These are phyloP conservation scores for Bigelowiella natans DNA, from an alignment of 78 protist genomes.

Conservation along the genomic window DNA sequence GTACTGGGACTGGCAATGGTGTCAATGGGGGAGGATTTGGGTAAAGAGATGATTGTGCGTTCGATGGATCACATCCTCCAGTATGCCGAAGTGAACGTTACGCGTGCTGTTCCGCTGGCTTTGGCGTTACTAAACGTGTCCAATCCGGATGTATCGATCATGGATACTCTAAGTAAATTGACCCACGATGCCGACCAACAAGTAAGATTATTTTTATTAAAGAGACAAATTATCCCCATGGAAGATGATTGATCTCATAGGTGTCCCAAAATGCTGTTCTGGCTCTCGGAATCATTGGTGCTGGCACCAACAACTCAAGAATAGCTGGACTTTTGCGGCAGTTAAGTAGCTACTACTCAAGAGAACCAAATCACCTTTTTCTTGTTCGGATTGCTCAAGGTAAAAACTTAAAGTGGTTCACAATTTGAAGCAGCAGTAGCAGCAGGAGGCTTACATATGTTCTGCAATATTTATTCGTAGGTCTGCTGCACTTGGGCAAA, in stretches of 20 bases:
- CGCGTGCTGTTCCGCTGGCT: conserved; percentile 84
- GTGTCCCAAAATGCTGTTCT: conserved; percentile 60
- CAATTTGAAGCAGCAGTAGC: neutral
- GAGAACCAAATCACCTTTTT: conserved; percentile 25
- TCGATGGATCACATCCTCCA: conserved; percentile 73
- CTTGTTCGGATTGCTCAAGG: conserved; percentile 29
- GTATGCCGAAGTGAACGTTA: neutral
- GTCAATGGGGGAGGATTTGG: conserved; percentile 86
- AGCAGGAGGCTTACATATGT: neutral
- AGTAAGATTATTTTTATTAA: too few species aligned
- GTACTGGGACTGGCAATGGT: conserved; percentile 78
- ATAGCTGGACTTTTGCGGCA: neutral
- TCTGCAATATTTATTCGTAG: too few species aligned
- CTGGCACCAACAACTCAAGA: conserved; percentile 92
- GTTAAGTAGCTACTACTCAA: conserved; percentile 19
- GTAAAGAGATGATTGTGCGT: conserved; percentile 47
- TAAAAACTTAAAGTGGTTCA: neutral
- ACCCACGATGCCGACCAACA: conserved; percentile 80
- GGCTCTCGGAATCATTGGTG: conserved; percentile 64
- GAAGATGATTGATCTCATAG: too few species aligned
- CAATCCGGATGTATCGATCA: conserved; percentile 50
- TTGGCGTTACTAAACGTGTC: conserved; percentile 71
- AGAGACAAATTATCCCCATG: too few species aligned
- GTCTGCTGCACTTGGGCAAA: conserved; percentile 80
- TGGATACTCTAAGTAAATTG: conserved; percentile 51